Evolutionary conservation across 2,329 filamentous ascomycete genomes (phyloP), one percentile per base, ranked within the genome.

Genomic region (Cordyceps sp.): DNA sequence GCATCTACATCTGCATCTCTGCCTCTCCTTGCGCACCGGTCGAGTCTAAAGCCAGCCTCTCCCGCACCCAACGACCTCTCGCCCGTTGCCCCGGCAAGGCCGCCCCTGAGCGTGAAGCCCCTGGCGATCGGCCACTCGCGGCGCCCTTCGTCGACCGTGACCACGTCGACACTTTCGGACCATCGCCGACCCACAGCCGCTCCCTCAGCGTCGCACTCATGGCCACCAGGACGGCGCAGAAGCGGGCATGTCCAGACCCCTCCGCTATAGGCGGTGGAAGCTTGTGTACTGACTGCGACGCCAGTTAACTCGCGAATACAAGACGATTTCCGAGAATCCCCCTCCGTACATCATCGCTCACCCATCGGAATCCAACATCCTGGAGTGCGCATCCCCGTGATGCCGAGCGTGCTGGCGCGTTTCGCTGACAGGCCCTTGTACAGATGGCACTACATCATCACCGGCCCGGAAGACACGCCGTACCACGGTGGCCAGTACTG

Each of bases 401-500:
- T 16, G 15, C n/a, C n/a, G n/a, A n/a, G 13, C 2, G 3, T 3
- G 6, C 4, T 10, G 18, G n/a, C 22, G 6, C 8, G 8, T n/a
- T 10, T 13, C 10, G 14, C 34, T 39, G 20, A 39, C 34, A 29
- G 35, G 39, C 33, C 37, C 31, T 32, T 28, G 3, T 31, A 22
- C 47, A 81, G 78, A 59, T 93, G 84, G 84, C 84, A 93, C 59
- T 93, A 92, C 60, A 82, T 94, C 49, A 80, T 96, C 42, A 94
- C 86, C 24, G 90, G 90, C 2, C 88, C 90, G 22, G 85, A 92
- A 38, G 73, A 86, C 37, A 98, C 90, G 1, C 88, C 90, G 2
- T 98, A 98, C 54, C 74, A 92, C 46, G 76, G 78, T 49, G 90
- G 90, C 29, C 90, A 98, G 55, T 98, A 96, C 63, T 98, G 90